These are phyloP conservation scores for Trichoderma brevicompactum DNA, from an alignment of 2,329 filamentous ascomycete species.

Conservation along the genomic window DNA sequence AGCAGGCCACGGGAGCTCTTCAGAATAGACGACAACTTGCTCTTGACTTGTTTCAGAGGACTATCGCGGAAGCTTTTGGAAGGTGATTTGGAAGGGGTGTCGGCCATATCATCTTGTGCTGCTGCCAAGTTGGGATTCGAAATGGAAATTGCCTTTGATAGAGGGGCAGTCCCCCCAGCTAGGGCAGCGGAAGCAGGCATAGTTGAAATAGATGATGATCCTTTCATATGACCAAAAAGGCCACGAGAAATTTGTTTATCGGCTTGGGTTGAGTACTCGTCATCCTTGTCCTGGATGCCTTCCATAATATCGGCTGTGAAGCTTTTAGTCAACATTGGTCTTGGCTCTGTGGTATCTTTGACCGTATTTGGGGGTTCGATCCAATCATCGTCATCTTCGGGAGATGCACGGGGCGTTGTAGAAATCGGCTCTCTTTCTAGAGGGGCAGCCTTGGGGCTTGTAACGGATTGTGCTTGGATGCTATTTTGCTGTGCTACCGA, in stretches of 20 bases:
- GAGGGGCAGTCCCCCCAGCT: constrained; percentile 36
- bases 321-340: constrained; percentile 62
- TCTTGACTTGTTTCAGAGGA: constrained; percentile 88
- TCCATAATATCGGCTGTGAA: constrained; percentile 66
- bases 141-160: constrained; percentile 65
- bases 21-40: constrained; percentile 87
- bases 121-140: constrained; percentile 62
- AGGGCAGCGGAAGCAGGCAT: constrained; percentile 42
- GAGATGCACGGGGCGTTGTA: constrained; percentile 63
- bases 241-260: constrained; percentile 27
- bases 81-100: constrained; percentile 61
- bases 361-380: constrained; percentile 56
- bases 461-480: constrained; percentile 37
- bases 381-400: constrained; percentile 62
- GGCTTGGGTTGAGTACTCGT: constrained; percentile 52
- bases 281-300: constrained; percentile 52
- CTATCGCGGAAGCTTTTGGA: constrained; percentile 67
- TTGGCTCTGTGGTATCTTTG: constrained; percentile 40
- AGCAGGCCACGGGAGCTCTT: constrained; percentile 86
- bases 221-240: constrained; percentile 56
- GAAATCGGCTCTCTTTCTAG: constrained; percentile 41
- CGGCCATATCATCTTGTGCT: constrained; percentile 45
- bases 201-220: constrained; percentile 61
- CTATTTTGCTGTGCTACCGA: constrained; percentile 26
- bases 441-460: constrained; percentile 39